Percentiles rank a stretch among this genome's conserved stretches.
Evolutionary conservation across 768 basidiomycete species (phyloP).

Genomic region (Stropharia rugosoannulata): DNA sequence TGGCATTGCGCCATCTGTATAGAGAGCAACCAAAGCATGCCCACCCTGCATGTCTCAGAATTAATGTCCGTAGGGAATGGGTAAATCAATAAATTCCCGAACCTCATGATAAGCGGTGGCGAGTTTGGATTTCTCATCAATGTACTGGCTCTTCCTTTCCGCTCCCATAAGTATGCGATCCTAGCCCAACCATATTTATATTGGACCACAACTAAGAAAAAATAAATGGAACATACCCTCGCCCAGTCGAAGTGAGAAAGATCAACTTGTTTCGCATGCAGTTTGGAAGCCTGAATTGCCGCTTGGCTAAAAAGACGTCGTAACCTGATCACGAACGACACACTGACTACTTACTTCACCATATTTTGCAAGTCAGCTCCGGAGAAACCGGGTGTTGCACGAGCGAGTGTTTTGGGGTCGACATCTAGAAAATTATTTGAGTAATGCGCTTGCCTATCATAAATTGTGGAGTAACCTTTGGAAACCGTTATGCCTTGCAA

Average conservation of each 20-base stretch:
- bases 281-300: slow-evolving; percentile 91
- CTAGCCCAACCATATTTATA: slow-evolving; percentile 29
- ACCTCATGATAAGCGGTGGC: slow-evolving; percentile 98
- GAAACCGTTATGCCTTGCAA: slow-evolving; percentile 76
- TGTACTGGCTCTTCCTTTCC: slow-evolving; percentile 87
- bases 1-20: slow-evolving; percentile 94
- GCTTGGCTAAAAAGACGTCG: slow-evolving; percentile 56
- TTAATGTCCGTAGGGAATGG: slow-evolving; percentile 8
- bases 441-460: slow-evolving; percentile 9
- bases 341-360: slow-evolving; percentile 69
- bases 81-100: slow-evolving; percentile 13
- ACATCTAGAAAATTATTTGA: slow-evolving; percentile 47
- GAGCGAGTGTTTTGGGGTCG: slow-evolving; percentile 84
- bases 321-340: slow-evolving; percentile 6
- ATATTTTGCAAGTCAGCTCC: slow-evolving; percentile 97
- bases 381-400: slow-evolving; percentile 94
- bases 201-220: neutral
- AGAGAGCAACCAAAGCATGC: slow-evolving; percentile 91
- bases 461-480: slow-evolving; percentile 37
- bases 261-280: slow-evolving; percentile 68
- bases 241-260: slow-evolving; percentile 97
- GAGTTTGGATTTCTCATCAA: slow-evolving; percentile 82
- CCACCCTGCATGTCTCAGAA: slow-evolving; percentile 58
- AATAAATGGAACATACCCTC: slow-evolving; percentile 49
- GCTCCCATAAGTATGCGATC: slow-evolving; percentile 97